These are phyloP conservation scores for Ulota crispa DNA, from an alignment of 225 moss, liverwort and hornwort genomes.

Conservation along the genomic window DNA sequence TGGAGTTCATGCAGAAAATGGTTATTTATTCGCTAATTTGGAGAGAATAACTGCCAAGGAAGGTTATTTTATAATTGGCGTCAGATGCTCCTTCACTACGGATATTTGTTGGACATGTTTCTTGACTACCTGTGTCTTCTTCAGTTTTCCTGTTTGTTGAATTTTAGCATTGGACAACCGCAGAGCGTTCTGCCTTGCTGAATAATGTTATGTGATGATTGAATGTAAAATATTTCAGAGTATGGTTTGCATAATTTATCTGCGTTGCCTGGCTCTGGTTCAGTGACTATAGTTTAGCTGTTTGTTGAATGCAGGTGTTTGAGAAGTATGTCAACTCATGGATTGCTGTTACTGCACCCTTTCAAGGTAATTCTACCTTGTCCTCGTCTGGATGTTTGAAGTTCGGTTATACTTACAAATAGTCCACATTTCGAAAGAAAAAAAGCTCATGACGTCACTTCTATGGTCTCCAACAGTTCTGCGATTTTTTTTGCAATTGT, in stretches of 20 bases:
- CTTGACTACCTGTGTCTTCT: no score
- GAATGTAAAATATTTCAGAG: not conserved
- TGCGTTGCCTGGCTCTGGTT: slow-evolving; percentile 7
- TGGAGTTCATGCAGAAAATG: no score
- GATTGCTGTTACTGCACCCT: slow-evolving; percentile 93
- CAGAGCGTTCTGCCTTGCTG: no score
- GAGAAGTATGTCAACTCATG: slow-evolving; percentile 90
- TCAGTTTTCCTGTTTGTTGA: no score
- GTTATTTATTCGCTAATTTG: no score
- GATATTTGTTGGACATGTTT: no score
- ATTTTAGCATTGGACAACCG: no score
- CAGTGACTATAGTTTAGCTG: slow-evolving; percentile 6
- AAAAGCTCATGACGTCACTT: slow-evolving; percentile 6
- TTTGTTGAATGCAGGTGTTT: slow-evolving; percentile 62
- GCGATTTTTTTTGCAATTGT: not conserved
- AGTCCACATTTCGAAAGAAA: slow-evolving; percentile 2
- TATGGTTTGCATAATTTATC: not conserved
- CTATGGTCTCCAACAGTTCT: slow-evolving; percentile 1
- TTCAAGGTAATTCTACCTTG: slow-evolving; percentile 67
- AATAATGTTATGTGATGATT: not conserved
- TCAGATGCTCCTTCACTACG: no score
- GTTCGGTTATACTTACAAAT: not conserved
- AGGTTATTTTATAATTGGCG: no score
- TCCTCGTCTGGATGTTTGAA: slow-evolving; percentile 8
- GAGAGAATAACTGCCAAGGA: no score